A percentile compares a stretch with the other conserved stretches of the same genome.
Evolutionary conservation across 2,329 filamentous ascomycete genomes (phyloP).

Genomic region (Didymella lethalis): DNA sequence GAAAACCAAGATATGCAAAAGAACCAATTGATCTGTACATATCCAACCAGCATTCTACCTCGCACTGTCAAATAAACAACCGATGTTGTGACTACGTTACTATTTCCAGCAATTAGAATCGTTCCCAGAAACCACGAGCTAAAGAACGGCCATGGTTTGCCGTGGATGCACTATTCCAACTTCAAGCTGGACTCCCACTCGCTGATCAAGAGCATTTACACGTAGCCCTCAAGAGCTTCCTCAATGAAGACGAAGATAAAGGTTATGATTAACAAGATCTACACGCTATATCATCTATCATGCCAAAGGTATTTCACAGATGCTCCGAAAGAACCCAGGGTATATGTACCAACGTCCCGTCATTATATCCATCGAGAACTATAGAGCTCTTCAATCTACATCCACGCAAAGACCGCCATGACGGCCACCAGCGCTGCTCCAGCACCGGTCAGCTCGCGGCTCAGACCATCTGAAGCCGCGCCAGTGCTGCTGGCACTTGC

Average conservation of each 20-base stretch:
- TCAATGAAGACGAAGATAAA: not conserved
- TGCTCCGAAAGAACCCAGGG: not conserved
- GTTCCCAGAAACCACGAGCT: no score
- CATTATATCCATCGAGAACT: not conserved
- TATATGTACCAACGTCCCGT: slow-evolving; percentile 8
- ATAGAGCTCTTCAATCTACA: not conserved
- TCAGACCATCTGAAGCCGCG: slow-evolving; percentile 30
- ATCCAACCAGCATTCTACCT: no score
- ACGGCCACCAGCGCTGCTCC: slow-evolving; percentile 30
- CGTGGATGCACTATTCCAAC: no score
- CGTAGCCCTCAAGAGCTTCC: no score
- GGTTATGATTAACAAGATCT: slow-evolving; percentile 6
- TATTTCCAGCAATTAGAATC: no score
- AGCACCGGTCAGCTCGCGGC: slow-evolving; percentile 33
- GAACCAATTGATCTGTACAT: no score
- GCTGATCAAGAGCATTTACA: no score
- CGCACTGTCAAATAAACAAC: no score
- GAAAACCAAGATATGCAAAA: no score
- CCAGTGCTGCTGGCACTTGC: slow-evolving; percentile 25
- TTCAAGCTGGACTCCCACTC: no score
- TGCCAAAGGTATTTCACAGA: not conserved
- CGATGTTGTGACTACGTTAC: no score
- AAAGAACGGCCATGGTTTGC: no score
- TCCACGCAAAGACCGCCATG: slow-evolving; percentile 36
- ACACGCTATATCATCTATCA: slow-evolving; percentile 1